Percentiles rank a stretch among this genome's conserved stretches.
These are phyloP conservation scores for Melanomma pulvis-pyrius DNA, from an alignment of 495 filamentous ascomycete species.

Conservation along the genomic window DNA sequence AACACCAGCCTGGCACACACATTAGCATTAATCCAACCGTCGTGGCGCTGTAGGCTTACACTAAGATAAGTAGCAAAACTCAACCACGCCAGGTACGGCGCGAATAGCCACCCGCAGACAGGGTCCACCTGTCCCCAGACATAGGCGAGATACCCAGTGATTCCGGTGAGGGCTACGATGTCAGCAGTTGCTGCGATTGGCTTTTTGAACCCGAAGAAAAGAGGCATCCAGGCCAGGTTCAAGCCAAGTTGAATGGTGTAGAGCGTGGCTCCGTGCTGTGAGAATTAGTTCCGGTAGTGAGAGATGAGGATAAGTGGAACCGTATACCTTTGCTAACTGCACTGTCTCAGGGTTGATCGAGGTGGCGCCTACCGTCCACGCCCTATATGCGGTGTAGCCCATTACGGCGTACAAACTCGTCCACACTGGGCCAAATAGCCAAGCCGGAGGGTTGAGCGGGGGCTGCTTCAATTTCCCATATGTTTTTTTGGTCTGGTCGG, in stretches of 20 bases:
- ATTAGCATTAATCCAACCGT: background rate
- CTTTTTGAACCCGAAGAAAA: conserved; percentile 76
- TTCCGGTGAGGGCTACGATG: conserved; percentile 69
- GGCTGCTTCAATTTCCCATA: conserved; percentile 77
- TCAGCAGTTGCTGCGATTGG: conserved; percentile 76
- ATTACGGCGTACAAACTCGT: conserved; percentile 83
- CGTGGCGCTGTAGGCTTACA: conserved; percentile 38
- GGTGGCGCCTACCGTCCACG: conserved; percentile 60
- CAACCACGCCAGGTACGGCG: conserved; percentile 81
- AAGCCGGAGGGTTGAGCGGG: conserved; percentile 74
- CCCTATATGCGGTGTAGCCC: conserved; percentile 84
- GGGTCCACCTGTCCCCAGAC: conserved; percentile 74
- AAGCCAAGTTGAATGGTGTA: conserved; percentile 83
- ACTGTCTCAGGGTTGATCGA: conserved; percentile 50
- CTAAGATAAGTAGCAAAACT: conserved; percentile 81
- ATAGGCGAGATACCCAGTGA: conserved; percentile 69
- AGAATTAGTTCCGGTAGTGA: background rate
- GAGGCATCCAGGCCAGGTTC: conserved; percentile 89
- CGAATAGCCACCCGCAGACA: conserved; percentile 70
- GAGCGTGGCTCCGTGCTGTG: conserved; percentile 66
- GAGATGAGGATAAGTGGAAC: background rate
- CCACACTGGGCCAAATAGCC: conserved; percentile 84
- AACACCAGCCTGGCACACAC: conserved; percentile 53
- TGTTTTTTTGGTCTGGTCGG: conserved; percentile 59
- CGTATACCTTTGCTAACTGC: conserved; percentile 47